Evolutionary conservation across 371 early-diverging fungal species (phyloP).

Genomic region (Apophysomyces variabilis): DNA sequence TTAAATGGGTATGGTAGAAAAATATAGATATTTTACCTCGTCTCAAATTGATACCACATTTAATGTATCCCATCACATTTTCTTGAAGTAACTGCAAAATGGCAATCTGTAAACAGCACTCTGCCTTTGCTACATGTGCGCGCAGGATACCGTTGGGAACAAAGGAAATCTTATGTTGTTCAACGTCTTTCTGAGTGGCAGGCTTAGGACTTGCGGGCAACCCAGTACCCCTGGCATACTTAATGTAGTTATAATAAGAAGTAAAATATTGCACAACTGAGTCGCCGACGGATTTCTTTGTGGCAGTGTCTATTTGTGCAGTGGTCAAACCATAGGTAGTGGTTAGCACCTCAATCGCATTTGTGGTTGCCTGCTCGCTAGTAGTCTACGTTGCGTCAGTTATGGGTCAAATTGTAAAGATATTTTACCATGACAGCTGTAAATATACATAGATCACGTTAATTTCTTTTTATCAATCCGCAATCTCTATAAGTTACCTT

Average conservation of each 20-base stretch:
- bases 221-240: conserved; percentile 41
- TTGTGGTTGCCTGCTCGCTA: conserved; percentile 55
- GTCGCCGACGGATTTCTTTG: conserved; percentile 55
- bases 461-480: neutral
- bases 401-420: neutral
- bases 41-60: conserved; percentile 66
- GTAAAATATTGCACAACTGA: conserved; percentile 46
- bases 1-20: neutral
- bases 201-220: conserved; percentile 48
- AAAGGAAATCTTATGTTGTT: conserved; percentile 39
- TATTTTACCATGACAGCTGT: conserved; percentile 35
- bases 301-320: conserved; percentile 65
- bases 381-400: conserved; percentile 44
- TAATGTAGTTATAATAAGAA: conserved; percentile 50
- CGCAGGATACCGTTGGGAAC: conserved; percentile 66
- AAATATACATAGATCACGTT: neutral
- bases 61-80: conserved; percentile 64
- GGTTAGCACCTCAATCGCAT: conserved; percentile 58
- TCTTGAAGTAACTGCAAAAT: conserved; percentile 65
- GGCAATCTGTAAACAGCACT: conserved; percentile 63
- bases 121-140: conserved; percentile 65
- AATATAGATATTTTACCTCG: conserved; percentile 45
- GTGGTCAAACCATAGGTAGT: conserved; percentile 58
- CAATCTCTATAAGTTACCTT: conserved; percentile 33
- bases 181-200: conserved; percentile 36